Percentiles rank a stretch among this genome's conserved stretches.
phyloP scores from a whole-genome alignment of 306 rosid genomes.

The Cicer judaicum region DNA sequence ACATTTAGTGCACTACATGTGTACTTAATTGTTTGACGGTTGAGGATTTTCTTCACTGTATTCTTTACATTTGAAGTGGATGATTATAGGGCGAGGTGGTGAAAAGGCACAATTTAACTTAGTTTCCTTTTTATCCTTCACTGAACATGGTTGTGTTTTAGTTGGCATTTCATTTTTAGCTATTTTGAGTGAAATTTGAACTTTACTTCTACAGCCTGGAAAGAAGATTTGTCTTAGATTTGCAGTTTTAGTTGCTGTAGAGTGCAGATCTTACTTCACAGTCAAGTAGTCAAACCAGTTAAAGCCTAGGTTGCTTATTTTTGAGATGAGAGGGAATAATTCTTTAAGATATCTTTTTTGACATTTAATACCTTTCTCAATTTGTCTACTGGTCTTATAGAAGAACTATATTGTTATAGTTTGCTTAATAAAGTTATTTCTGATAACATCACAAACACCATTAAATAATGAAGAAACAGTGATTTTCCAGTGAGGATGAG shows the following conservation, averaged over 20 bases:
- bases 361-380: slow-evolving; percentile 1
- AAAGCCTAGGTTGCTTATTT: not conserved
- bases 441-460: not conserved
- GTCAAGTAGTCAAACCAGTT: not conserved
- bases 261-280: not conserved
- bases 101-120: not conserved
- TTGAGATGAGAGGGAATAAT: not conserved
- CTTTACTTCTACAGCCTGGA: not conserved
- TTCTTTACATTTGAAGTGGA: slow-evolving; percentile 23
- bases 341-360: not conserved
- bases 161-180: not conserved
- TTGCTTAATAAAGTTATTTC: not conserved
- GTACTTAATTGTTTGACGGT: not conserved
- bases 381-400: not conserved
- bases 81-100: slow-evolving; percentile 6
- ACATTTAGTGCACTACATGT: slow-evolving; percentile 8
- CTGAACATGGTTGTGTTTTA: not conserved
- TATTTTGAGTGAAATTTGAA: not conserved
- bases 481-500: slow-evolving; percentile 5
- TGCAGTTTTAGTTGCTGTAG: not conserved
- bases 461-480: slow-evolving; percentile 11
- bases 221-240: not conserved
- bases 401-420: not conserved
- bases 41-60: not conserved
- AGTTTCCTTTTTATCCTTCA: not conserved